Evolutionary conservation across 192 early-diverging fungal species (phyloP), one percentile per base, ranked within the genome.

Genomic region (Coemansia sp.): DNA sequence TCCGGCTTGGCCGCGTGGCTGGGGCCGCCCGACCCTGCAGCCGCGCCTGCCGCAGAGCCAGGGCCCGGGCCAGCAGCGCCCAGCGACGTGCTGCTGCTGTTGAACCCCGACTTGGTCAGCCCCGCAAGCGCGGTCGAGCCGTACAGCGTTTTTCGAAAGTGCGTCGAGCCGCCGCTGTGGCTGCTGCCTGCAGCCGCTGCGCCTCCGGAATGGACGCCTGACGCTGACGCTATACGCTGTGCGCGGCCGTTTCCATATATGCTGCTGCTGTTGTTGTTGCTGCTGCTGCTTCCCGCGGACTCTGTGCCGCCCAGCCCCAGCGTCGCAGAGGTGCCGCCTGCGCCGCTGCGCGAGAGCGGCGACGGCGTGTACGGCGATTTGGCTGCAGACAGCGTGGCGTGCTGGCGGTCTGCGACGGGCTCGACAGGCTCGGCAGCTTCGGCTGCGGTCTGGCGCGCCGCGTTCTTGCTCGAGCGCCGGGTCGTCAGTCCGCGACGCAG

Each of bases 401-500:
- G 49, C 28, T n/a, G 48, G 6, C 27, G 59, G 59, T 61, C 48
- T 22, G 33, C 49, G 18, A 11, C 48, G 8, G 48, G 23, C 14
- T 4, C 27, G 9, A 16, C 59, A 22, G 59, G 18, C 49, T 62
- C 46, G 28, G 58, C 16, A 6, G 51, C 42, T 4, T 28, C 59
- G n/a, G 54, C 16, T 6, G 52, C 25, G 16, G 46, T 21, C 43
- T 35, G 45, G 6, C 40, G 56, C 1, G 56, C 14, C 6, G 61
- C 6, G 56, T 28, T 29, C 54, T 65, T 75, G 46, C 42, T 53
- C 25, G 66, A 69, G 55, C 67, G 65, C 33, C 62, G 66, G 4
- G 74, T 64, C 4, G 76, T 79, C 54, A 79, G 66, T 2, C 70
- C 70, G 45, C 76, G 70, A 5, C 76, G 69, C 66, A 79, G 56